These are phyloP conservation scores for Penicillium hesseltinei DNA, from an alignment of 2,329 filamentous ascomycete genomes.

Conservation along the genomic window DNA sequence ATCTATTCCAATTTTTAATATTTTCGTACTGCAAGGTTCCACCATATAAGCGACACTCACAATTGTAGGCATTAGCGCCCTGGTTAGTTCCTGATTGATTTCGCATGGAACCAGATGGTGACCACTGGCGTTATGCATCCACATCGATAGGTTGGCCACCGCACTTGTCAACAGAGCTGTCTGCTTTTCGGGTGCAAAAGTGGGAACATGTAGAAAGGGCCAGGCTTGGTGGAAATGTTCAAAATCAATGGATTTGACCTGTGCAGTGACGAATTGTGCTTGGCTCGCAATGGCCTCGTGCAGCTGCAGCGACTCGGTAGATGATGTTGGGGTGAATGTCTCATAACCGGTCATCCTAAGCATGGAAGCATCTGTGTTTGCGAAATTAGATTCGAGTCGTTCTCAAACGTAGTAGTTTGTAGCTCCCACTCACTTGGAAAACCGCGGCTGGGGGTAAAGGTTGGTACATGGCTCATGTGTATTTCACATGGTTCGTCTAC, in stretches of 20 bases:
- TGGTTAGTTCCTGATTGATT: background rate
- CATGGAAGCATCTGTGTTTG: background rate
- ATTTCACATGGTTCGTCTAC: background rate
- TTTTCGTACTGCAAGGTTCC: background rate
- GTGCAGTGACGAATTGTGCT: background rate
- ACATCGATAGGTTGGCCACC: background rate
- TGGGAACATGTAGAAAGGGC: background rate
- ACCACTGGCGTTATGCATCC: background rate
- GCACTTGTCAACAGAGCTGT: background rate
- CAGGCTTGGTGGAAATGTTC: background rate
- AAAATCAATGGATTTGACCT: background rate
- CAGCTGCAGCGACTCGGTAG: background rate
- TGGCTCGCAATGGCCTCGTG: background rate
- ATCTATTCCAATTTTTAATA: background rate
- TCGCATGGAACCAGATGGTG: background rate
- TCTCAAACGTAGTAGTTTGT: background rate
- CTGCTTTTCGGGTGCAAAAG: background rate
- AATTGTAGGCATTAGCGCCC: background rate
- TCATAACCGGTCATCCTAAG: background rate
- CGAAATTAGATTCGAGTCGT: background rate
- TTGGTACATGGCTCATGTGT: background rate
- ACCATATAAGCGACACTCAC: background rate
- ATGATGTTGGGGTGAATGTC: background rate
- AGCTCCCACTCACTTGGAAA: background rate
- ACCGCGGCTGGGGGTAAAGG: background rate